Evolutionary conservation across 2,329 filamentous ascomycete genomes (phyloP).

Genomic region (Cordyceps pruinosa): DNA sequence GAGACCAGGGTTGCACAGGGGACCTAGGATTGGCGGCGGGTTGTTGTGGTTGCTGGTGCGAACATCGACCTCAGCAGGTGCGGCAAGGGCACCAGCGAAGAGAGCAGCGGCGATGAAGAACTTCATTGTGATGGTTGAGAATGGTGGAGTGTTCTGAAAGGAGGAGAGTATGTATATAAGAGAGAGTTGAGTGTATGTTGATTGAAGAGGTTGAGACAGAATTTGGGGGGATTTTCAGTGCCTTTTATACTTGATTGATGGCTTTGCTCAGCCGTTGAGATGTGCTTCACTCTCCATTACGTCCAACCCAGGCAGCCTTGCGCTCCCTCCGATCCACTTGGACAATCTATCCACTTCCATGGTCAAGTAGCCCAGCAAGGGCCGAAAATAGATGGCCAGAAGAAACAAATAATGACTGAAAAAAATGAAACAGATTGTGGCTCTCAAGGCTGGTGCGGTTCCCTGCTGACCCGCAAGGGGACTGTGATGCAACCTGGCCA

Average conservation of each 20-base stretch:
- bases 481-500: not conserved
- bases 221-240: not conserved
- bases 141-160: not conserved
- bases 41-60: not conserved
- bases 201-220: not conserved
- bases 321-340: not conserved
- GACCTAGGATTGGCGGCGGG: too few relatives aligned
- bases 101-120: constrained; percentile 16
- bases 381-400: not conserved
- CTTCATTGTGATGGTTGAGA: constrained; percentile 16
- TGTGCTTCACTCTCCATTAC: not conserved
- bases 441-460: not conserved
- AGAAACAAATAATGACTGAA: not conserved
- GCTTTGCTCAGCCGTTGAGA: not conserved
- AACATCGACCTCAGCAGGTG: constrained; percentile 10
- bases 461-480: not conserved
- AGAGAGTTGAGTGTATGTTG: not conserved
- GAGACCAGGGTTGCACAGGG: constrained; percentile 10
- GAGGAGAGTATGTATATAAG: not conserved
- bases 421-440: constrained; percentile 9
- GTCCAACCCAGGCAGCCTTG: not conserved
- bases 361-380: not conserved
- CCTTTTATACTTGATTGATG: not conserved
- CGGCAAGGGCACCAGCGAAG: constrained; percentile 15
- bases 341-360: not conserved